Base-by-base conservation (phyloP, 352 stramenopile genomes). In the Globisporangium polare region DNA sequence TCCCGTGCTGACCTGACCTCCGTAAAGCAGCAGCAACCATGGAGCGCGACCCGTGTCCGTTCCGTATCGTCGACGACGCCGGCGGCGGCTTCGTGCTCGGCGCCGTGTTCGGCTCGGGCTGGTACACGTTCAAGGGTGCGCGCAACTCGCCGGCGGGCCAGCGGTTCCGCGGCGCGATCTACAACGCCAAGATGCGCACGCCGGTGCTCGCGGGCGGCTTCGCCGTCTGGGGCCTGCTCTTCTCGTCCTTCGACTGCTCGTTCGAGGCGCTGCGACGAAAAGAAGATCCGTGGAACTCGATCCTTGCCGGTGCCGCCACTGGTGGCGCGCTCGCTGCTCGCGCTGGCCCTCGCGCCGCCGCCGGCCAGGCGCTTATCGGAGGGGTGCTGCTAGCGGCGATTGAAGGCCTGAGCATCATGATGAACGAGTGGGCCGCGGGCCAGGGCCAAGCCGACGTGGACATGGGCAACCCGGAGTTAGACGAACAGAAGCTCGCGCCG, bases 221-320 rank as follows among this genome's bases (percentile, higher is more conserved):
- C 62, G 93, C 93, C 1, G 90, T 98, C 24, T 99, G 97, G 97
- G 97, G 97, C 46, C 80, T 97, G 62, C 78, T 99, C 7, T 99
- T 99, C 81, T 98, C 97, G 31, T 96, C 89, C 42, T 99, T 97
- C 67, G 97, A 99, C 80, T 99, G 97, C 77, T 96, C 89, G 26
- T 90, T 99, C 43, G 97, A 97, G 53, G 92, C 94, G 33, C 75
- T 99, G 59, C 92, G 97, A 74, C 93, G 97, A 78, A 99, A 98
- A 80, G 97, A 99, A 85, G 97, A 99, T 86, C 95, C 97, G 43
- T 99, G 97, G 97, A 99, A 99, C 75, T 98, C 96, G n/a, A 99
- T 99, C 63, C 73, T 99, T 41, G 94, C 92, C 31, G 97, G 97
- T 26, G 97, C 95, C 15, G 92, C 94, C 47, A 99, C 97, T 0